Evolutionary conservation across 257 asterid genomes (phyloP), one percentile per base, ranked within the genome.

Genomic region (Nemophila menziesii): DNA sequence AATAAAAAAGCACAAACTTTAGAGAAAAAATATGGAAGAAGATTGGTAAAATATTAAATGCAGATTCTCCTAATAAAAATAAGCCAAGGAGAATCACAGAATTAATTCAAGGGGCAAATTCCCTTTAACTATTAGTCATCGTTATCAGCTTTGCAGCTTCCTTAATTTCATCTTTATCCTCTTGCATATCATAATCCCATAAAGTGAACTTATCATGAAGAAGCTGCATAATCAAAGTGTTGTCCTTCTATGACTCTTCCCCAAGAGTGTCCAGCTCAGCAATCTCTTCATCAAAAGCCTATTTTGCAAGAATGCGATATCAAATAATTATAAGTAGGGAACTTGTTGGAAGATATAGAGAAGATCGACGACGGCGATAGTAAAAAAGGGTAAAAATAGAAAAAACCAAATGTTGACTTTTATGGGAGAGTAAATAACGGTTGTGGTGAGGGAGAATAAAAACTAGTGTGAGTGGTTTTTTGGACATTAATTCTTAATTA

Each of bases 241-340:
- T 86, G 48, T 86, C 97, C 54, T 86, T 86, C 85, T 87, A 87
- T 44, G 97, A 87, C 63, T 87, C 97, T 72, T 87, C 97, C 55
- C 97, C 95, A 9, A 79, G 75, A 24, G 86, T 78, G 23, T 84
- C 90, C 74, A 84, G 59, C 78, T 84, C 92, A 1, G 92, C 82
- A 55, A 84, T 80, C 23, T 93, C 93, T 70, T 84, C 93, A 60
- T 84, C 95, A 45, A 84, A 84, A 40, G 95, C 93, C 95, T 84
- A 64, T 21, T 3, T n/a, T n/a, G n/a, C n/a, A n/a, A n/a, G n/a
- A n/a, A n/a, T n/a, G n/a, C n/a, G n/a, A n/a, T n/a, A n/a, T n/a
- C n/a, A n/a, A n/a, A n/a, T n/a, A n/a, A n/a, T n/a, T n/a, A n/a
- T n/a, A n/a, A n/a, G n/a, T n/a, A n/a, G n/a, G n/a, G n/a, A n/a